A percentile compares a stretch with the other conserved stretches of the same genome.
Evolutionary conservation across 179 eudicot species (phyloP).

Genomic region (Spinacia oleracea): DNA sequence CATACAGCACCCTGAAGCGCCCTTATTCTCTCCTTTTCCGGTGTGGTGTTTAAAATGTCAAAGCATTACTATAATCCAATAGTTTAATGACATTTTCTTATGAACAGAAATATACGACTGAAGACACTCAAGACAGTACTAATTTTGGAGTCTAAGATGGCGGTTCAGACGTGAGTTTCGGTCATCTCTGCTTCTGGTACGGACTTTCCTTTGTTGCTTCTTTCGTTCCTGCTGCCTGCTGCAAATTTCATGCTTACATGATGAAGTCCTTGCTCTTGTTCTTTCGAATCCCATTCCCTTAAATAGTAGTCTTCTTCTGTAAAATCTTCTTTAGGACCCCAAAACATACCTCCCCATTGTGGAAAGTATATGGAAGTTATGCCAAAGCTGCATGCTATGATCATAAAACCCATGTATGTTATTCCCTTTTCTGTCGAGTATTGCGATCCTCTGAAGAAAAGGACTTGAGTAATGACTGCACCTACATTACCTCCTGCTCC

Average conservation of each 20-base stretch:
- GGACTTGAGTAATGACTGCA: conserved; percentile 64
- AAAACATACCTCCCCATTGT: no score
- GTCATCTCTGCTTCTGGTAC: neutral
- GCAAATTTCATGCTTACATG: conserved; percentile 54
- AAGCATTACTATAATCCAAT: no score
- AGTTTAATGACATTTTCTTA: no score
- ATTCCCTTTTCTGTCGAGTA: conserved; percentile 57
- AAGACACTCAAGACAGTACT: no score
- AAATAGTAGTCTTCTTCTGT: conserved; percentile 75
- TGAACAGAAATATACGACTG: no score
- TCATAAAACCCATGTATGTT: conserved; percentile 68
- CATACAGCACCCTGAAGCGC: no score
- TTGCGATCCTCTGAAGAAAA: conserved; percentile 68
- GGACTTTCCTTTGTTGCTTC: conserved; percentile 33
- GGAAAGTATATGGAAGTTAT: conserved; percentile 53
- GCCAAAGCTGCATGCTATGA: conserved; percentile 51
- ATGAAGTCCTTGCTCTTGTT: conserved; percentile 51
- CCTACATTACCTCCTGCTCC: conserved; percentile 77
- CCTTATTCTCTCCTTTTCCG: no score
- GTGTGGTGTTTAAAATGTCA: no score
- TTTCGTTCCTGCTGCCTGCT: conserved; percentile 50
- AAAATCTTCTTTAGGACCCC: conserved; percentile 44
- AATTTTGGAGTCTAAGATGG: no score
- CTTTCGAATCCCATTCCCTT: conserved; percentile 51
- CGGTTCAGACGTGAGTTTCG: no score